Percentiles rank a stretch among this genome's conserved stretches.
Conservation (phyloP, 805 yeast species). For the Grigorovia transvaalensis region DNA sequence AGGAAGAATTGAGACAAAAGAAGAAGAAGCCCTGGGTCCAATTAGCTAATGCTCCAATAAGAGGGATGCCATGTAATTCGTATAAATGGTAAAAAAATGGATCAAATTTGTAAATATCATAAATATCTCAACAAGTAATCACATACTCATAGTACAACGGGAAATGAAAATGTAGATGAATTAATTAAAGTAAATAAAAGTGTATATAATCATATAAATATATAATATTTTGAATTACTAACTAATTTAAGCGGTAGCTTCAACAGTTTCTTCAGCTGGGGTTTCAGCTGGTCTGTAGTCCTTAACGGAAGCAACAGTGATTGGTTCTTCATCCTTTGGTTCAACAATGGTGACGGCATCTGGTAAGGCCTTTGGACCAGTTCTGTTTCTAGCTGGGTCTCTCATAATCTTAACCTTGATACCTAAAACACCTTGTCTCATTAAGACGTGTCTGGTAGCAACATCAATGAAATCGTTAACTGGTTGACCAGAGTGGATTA, state of each 20-base stretch:
- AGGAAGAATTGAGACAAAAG: constrained; percentile 38
- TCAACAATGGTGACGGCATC: constrained; percentile 87
- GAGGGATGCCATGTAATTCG: constrained; percentile 41
- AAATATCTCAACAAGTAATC: neutral
- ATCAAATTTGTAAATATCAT: neutral
- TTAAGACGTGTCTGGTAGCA: constrained; percentile 98
- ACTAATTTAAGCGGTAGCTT: constrained; percentile 3
- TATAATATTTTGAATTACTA: neutral
- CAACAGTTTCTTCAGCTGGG: constrained; percentile 6
- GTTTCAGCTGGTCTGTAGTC: constrained; percentile 41
- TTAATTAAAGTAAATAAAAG: neutral
- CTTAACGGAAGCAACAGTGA: constrained; percentile 74
- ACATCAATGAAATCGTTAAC: constrained; percentile 95
- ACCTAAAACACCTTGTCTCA: constrained; percentile 99
- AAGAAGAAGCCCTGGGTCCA: constrained; percentile 45
- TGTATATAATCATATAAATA: neutral
- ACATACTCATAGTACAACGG: neutral
- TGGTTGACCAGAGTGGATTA: constrained; percentile 99
- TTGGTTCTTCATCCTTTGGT: constrained; percentile 87
- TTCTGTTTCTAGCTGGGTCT: constrained; percentile 83
- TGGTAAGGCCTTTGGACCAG: constrained; percentile 88
- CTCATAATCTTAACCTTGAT: constrained; percentile 99
- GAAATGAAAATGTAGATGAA: neutral
- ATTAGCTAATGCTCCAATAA: constrained; percentile 35
- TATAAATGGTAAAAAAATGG: constrained; percentile 42